A percentile compares a stretch with the other conserved stretches of the same genome.
phyloP scores from a whole-genome alignment of 2,329 filamentous ascomycete genomes.

The Lecanoromycetidae sp. region DNA sequence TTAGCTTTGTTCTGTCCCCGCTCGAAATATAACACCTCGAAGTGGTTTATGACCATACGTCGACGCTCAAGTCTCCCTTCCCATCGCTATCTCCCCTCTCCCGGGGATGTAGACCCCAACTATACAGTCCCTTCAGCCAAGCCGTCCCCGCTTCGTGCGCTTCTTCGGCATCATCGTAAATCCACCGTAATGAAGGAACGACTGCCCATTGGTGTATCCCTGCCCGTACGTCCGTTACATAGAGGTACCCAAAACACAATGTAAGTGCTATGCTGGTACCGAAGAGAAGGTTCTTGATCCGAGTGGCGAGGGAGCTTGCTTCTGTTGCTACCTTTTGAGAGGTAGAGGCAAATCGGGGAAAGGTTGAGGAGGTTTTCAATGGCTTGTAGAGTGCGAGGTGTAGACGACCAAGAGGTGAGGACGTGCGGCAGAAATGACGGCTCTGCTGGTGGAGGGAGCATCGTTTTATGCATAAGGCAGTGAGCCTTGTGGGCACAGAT shows the following conservation, averaged over 20 bases:
- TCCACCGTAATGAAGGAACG: slow-evolving; percentile 33
- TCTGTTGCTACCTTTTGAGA: background rate
- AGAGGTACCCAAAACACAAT: slow-evolving; percentile 46
- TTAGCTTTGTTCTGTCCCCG: background rate
- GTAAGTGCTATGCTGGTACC: slow-evolving; percentile 43
- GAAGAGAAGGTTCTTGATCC: slow-evolving; percentile 39
- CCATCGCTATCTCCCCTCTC: slow-evolving; percentile 57
- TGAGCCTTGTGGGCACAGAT: too few relatives aligned
- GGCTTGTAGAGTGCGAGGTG: background rate
- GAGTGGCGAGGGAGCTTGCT: slow-evolving; percentile 28
- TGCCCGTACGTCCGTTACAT: slow-evolving; percentile 62
- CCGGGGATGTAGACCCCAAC: slow-evolving; percentile 64
- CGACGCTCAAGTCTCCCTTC: slow-evolving; percentile 42
- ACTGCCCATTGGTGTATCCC: slow-evolving; percentile 56
- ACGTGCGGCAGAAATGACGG: too few relatives aligned
- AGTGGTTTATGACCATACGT: slow-evolving; percentile 22
- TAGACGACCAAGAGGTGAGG: too few relatives aligned
- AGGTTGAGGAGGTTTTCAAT: background rate
- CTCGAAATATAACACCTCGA: background rate
- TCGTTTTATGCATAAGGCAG: too few relatives aligned
- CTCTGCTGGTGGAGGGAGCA: too few relatives aligned
- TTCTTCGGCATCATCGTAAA: slow-evolving; percentile 52
- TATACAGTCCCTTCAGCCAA: slow-evolving; percentile 59
- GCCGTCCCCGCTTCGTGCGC: slow-evolving; percentile 74
- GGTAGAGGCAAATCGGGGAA: background rate